Percentiles rank a stretch among this genome's conserved stretches.
Conservation (phyloP, 2,329 filamentous ascomycete species). For the Cordyceps farinosa region DNA sequence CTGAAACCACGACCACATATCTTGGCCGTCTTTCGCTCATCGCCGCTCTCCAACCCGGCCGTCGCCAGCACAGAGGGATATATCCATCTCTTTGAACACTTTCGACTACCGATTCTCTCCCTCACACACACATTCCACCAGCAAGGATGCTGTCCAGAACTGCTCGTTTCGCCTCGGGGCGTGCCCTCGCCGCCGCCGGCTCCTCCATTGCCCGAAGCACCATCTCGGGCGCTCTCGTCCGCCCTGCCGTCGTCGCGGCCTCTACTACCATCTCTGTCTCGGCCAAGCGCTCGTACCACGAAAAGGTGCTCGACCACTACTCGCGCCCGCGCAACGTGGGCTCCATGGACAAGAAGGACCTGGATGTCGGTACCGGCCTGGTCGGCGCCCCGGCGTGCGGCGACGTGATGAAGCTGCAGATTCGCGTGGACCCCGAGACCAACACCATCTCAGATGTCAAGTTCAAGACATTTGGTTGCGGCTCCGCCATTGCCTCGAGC, state of each 20-base stretch:
- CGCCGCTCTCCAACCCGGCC: constrained; percentile 14
- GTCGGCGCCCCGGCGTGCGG: constrained; percentile 86
- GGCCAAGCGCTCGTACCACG: constrained; percentile 47
- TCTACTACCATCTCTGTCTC: constrained; percentile 39
- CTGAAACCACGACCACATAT: constrained; percentile 8
- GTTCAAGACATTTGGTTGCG: constrained; percentile 97
- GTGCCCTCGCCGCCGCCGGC: constrained; percentile 39
- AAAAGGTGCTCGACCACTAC: constrained; percentile 52
- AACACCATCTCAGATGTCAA: constrained; percentile 92
- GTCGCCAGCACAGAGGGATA: constrained; percentile 3
- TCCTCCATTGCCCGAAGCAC: constrained; percentile 26
- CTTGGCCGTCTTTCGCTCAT: constrained; percentile 17
- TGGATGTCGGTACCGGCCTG: constrained; percentile 84
- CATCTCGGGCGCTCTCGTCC: constrained; percentile 31
- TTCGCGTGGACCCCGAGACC: constrained; percentile 81
- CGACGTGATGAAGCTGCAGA: constrained; percentile 80
- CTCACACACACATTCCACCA: constrained; percentile 15
- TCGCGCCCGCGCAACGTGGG: constrained; percentile 53
- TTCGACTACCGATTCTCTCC: constrained; percentile 3
- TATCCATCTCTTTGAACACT: constrained; percentile 11
- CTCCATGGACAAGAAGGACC: constrained; percentile 66
- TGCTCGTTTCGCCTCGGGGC: constrained; percentile 41
- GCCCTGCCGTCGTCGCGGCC: constrained; percentile 40
- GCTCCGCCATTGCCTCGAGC: constrained; percentile 88
- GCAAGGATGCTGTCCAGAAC: constrained; percentile 47